Conservation (phyloP, 176 grass and related monocot species). For the bread wheat (Triticum aestivum) region IWGSC_CS_RefSeq_v2.1 NC_057808.1:434867073-434867572, state of each 20-base stretch:
- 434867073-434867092: neutral
- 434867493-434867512: too few relatives aligned
- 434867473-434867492: too few relatives aligned
- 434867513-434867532: too few relatives aligned
- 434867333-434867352: slow-evolving; percentile 17
- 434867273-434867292: neutral
- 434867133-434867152: neutral
- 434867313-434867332: neutral
- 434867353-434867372: neutral
- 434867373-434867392: too few relatives aligned
- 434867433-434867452: too few relatives aligned
- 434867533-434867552: too few relatives aligned
- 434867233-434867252: neutral
- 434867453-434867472: too few relatives aligned
- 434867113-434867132: too few relatives aligned
- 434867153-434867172: neutral
- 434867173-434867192: neutral
- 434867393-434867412: too few relatives aligned
- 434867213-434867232: neutral
- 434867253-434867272: neutral
- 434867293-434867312: neutral
- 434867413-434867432: too few relatives aligned
- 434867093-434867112: neutral
- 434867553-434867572: too few relatives aligned
- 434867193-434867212: neutral